Conservation (phyloP, 257 asterid species). For the Lycium barbarum region DNA sequence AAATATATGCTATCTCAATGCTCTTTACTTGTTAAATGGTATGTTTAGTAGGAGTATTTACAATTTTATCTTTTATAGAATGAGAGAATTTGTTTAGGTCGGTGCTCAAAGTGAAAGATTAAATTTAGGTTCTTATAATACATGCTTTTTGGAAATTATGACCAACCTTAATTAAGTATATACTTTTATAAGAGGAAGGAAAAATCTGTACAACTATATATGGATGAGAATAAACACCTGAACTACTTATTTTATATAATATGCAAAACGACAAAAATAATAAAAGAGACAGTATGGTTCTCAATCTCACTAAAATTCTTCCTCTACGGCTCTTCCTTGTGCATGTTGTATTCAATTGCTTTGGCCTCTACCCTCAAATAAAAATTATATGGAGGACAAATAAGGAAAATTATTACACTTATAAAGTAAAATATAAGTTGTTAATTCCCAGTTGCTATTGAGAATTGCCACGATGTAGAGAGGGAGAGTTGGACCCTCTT, state of each 20-base stretch:
- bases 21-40: not conserved
- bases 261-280: not conserved
- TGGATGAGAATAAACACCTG: slow-evolving; percentile 13
- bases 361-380: not conserved
- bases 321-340: not conserved
- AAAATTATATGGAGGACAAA: not conserved
- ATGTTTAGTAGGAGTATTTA: too few species aligned
- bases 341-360: not conserved
- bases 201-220: not conserved
- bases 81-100: not conserved
- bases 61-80: not conserved
- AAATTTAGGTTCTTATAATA: not conserved
- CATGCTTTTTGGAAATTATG: too few species aligned
- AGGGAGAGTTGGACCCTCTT: slow-evolving; percentile 14
- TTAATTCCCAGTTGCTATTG: not conserved
- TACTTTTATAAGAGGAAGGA: not conserved
- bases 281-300: slow-evolving; percentile 14
- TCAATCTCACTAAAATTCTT: not conserved
- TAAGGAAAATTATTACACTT: not conserved
- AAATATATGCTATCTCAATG: too few species aligned
- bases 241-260: not conserved
- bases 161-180: not conserved
- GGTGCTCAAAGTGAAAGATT: not conserved
- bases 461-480: not conserved
- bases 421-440: not conserved